Base-by-base conservation (phyloP, 257 asterid genomes). In the Leonotis leonurus region DNA sequence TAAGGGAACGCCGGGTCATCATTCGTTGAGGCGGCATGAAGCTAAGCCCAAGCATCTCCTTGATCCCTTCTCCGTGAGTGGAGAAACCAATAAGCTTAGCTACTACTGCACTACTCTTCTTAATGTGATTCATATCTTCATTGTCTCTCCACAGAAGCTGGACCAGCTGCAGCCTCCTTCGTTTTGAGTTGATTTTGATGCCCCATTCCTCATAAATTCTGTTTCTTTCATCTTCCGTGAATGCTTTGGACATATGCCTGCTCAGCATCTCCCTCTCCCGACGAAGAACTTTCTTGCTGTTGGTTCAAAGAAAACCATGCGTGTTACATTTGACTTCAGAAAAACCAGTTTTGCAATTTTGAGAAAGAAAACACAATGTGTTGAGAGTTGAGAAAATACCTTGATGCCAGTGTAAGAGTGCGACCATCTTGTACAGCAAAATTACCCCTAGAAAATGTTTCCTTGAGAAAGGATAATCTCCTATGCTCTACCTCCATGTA, bases 31-130 rank as follows among this genome's bases (percentile, higher is more conserved):
- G 82, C 13, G 84, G 82, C 33, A 78, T 56, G 71, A 84, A 84
- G 74, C 83, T 75, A 53, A 86, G 86, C 9, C 89, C 92, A 48
- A 86, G 82, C 87, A 81, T 84, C 76, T 82, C 92, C 74, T 86
- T 75, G n/a, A 76, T 62, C 17, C 71, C 83, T 13, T 53, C 67
- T n/a, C 80, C 83, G 6, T 78, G 79, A 40, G 80, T 81, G 4
- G 78, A 78, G 71, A 86, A 76, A 29, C 89, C 87, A 41, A 79
- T 73, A n/a, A 86, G 77, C 71, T 78, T 80, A 16, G 87, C 89
- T 48, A 86, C 85, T 32, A 84, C 64, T 0, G 74, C 78, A 3
- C 84, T 87, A 50, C 95, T 86, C 60, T 78, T 75, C 18, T 62
- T 60, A 16, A 86, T 59, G 61, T 71, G 78, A 33, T 76, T 76